phyloP scores from a whole-genome alignment of 1,284 basidiomycete species.

The Trichosporon ovoides region DNA sequence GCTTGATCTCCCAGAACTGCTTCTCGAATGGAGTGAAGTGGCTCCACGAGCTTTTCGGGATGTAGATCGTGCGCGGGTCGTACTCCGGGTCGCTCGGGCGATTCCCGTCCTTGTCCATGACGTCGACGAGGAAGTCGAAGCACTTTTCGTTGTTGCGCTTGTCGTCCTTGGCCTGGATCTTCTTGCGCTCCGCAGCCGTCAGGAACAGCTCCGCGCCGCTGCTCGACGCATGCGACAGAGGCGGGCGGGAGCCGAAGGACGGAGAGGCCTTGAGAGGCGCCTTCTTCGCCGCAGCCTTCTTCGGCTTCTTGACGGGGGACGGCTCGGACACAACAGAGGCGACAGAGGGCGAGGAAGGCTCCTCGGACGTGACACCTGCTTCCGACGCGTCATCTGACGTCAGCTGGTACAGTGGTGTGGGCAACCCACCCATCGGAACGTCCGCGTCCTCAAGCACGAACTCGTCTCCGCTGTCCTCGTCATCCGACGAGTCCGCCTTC shows the following conservation, averaged over 20 bases:
- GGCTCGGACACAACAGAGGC: slow-evolving; percentile 29
- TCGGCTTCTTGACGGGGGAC: slow-evolving; percentile 26
- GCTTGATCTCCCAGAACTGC: slow-evolving; percentile 96
- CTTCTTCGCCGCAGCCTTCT: slow-evolving; percentile 24
- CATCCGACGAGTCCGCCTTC: slow-evolving; percentile 34
- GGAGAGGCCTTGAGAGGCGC: background rate
- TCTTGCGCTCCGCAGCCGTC: slow-evolving; percentile 78
- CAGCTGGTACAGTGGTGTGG: background rate
- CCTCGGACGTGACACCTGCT: slow-evolving; percentile 21
- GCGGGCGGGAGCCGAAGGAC: slow-evolving; percentile 3
- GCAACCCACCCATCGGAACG: slow-evolving; percentile 35
- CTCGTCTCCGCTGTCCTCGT: slow-evolving; percentile 34
- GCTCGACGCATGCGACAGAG: slow-evolving; percentile 10
- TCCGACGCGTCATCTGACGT: slow-evolving; percentile 38
- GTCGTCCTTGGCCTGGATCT: slow-evolving; percentile 68
- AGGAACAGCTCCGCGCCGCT: slow-evolving; percentile 55
- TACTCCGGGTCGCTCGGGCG: slow-evolving; percentile 76
- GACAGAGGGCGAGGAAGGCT: slow-evolving; percentile 25
- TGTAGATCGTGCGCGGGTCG: slow-evolving; percentile 81
- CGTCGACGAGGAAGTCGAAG: slow-evolving; percentile 66
- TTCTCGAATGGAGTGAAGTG: slow-evolving; percentile 88
- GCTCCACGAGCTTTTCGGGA: slow-evolving; percentile 74
- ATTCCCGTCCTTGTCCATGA: slow-evolving; percentile 69
- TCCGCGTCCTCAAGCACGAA: slow-evolving; percentile 42
- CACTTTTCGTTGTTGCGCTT: slow-evolving; percentile 76